Base-by-base conservation (phyloP, 805 yeast genomes). In the Saccharomycopsis microspora region DNA sequence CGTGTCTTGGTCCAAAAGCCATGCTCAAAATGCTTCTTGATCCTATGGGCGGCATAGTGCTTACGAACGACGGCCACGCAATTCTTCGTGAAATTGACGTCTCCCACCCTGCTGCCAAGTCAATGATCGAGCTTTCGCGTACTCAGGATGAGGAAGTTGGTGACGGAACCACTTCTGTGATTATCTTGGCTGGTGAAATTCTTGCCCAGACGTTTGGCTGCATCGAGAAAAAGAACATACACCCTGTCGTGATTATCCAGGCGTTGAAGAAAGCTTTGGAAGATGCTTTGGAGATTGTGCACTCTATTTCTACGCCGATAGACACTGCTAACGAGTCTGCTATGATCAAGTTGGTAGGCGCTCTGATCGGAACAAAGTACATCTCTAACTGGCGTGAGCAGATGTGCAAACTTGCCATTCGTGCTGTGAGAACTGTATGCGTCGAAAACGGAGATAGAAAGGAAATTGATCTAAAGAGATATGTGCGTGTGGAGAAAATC, bases 51-150 rank as follows among this genome's bases (percentile, higher is more conserved):
- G 98, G 98, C 33, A 85, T 93, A 56, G 97, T 90, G 10, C 72
- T 93, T 55, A 93, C 99, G 49, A 93, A 93, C 66, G 99, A 93
- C 64, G 99, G 99, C 9, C 98, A 93, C 66, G 98, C 99, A 11
- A 93, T 93, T 57, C 71, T 93, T 57, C 78, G 99, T 61, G 99
- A 93, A 64, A 93, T 93, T 57, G 97, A 90, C 62, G 95, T 85
- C 48, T 88, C 96, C 3, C 98, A 93, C 64, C 98, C 99, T 7
- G 99, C 98, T 4, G 99, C 99, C 42, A 93, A 93, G 68, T 84
- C 95, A 33, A 93, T 93, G 97, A 85, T 93, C 61, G 98, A 93
- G 68, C 76, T 93, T 56, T 80, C 93, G 59, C 78, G 98, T 68
- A 89, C 98, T 5, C 97, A 90, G 69, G 98, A 90, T 63, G 98